phyloP scores from a whole-genome alignment of 148 eudicot genomes.

The Diospyros kaki region DNA sequence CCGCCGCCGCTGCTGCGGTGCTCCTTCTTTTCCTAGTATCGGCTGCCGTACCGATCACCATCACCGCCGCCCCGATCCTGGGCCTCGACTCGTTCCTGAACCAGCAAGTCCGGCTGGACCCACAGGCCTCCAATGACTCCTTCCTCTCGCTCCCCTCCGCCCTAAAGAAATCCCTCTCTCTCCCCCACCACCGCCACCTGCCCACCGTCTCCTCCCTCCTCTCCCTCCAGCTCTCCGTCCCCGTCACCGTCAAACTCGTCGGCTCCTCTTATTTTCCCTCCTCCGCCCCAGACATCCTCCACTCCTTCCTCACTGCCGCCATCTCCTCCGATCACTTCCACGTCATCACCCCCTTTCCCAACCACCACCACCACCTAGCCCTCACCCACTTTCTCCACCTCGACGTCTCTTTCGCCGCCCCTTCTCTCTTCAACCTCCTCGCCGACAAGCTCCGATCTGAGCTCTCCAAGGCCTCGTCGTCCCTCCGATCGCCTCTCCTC shows the following conservation, averaged over 20 bases:
- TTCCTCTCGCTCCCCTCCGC: slow-evolving; percentile 49
- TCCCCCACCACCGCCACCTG: slow-evolving; percentile 20
- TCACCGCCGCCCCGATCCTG: slow-evolving; percentile 25
- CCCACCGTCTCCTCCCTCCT: slow-evolving; percentile 34
- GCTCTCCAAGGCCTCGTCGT: slow-evolving; percentile 31
- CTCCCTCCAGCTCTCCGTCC: slow-evolving; percentile 45
- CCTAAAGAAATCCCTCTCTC: slow-evolving; percentile 38
- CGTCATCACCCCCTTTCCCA: slow-evolving; percentile 52
- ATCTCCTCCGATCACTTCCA: slow-evolving; percentile 60
- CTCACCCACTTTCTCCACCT: slow-evolving; percentile 53
- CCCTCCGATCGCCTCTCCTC: slow-evolving; percentile 49
- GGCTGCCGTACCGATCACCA: slow-evolving; percentile 9
- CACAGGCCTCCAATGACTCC: slow-evolving; percentile 73
- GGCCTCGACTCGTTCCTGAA: slow-evolving; percentile 70
- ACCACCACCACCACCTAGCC: slow-evolving; percentile 33
- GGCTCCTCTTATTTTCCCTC: slow-evolving; percentile 45
- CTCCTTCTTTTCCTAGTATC: slow-evolving; percentile 20
- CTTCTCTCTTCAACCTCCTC: slow-evolving; percentile 45
- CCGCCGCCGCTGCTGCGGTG: slow-evolving; percentile 21
- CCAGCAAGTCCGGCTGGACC: slow-evolving; percentile 58
- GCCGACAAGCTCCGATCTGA: slow-evolving; percentile 33
- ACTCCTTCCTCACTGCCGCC: slow-evolving; percentile 51
- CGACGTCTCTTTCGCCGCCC: slow-evolving; percentile 33
- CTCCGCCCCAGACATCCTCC: slow-evolving; percentile 35
- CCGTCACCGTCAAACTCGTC: slow-evolving; percentile 61